Base-by-base conservation (phyloP, 2,329 filamentous ascomycete species). In the Cadophora sp. region DNA sequence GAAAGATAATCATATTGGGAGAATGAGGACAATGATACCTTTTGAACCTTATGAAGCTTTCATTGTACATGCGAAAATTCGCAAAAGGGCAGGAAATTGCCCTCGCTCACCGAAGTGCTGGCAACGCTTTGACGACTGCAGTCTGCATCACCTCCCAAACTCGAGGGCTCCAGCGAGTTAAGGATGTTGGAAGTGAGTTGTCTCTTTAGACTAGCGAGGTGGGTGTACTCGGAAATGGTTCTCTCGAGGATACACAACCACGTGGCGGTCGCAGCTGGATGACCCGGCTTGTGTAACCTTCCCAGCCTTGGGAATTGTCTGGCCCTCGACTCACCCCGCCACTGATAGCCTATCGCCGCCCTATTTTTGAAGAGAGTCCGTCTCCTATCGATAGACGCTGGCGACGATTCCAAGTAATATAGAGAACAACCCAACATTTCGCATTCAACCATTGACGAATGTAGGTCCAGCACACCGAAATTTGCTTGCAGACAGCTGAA, bases 31-130 rank as follows among this genome's bases (percentile, higher is more conserved):
- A 1, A 22, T 43, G 19, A 14, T 11, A 29, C 29, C 29, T 24
- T 58, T 34, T 22, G 37, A 9, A 14, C 19, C 1, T 6, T 43
- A 43, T 14, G 14, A 14, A 19, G 19, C 19, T 24, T 37, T 22
- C 19, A n/a, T 24, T 37, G 8, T 58, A 8, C n/a, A 8, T 37
- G 31, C 55, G 11, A 37, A 58, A 14, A 1, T 19, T 22, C 11
- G 51, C 29, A 37, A 12, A 31, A 37, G 16, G 31, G 29, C 31
- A 37, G 16, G 34, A 2, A 58, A 37, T 22, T 55, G 51, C 27
- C 27, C 51, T 55, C 51, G 6, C 27, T 34, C 55, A 58, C 55
- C 55, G 55, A 12, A 37, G 29, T 58, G 55, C 31, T 58, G 55
- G 29, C 55, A 58, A 14, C 22, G 55, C 55, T 37, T 58, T 58